These are phyloP conservation scores for Funneliformis caledonium DNA, from an alignment of 371 early-diverging fungal species.

Conservation along the genomic window DNA sequence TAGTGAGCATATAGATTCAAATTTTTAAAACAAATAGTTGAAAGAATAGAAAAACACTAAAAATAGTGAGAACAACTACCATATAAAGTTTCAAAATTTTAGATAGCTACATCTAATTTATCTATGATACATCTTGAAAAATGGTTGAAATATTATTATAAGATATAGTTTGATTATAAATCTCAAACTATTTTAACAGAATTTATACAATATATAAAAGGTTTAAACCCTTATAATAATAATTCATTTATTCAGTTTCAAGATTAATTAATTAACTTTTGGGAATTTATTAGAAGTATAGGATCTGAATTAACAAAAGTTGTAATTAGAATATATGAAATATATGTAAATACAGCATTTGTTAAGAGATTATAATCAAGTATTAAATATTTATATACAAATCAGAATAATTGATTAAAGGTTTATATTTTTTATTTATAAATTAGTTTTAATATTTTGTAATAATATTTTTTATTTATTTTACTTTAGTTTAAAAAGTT, in stretches of 20 bases:
- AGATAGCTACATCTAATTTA: neutral
- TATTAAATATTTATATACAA: neutral
- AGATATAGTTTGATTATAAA: too few species aligned
- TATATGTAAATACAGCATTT: slow-evolving; percentile 4
- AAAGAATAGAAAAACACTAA: neutral
- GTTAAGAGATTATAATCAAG: slow-evolving; percentile 1
- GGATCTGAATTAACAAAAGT: neutral
- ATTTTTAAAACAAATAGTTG: slow-evolving; percentile 2
- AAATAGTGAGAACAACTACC: slow-evolving; percentile 5
- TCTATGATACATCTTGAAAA: neutral
- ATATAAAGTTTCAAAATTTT: neutral
- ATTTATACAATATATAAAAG: too few species aligned
- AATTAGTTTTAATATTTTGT: neutral
- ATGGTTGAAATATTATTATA: too few species aligned
- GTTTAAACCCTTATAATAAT: too few species aligned
- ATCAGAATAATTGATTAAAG: neutral
- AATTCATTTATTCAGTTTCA: slow-evolving; percentile 13
- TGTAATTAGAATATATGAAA: neutral
- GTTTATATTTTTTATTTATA: neutral
- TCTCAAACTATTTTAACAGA: too few species aligned
- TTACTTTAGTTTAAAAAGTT: slow-evolving; percentile 4
- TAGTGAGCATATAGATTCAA: neutral
- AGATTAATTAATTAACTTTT: neutral
- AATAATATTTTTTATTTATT: neutral
- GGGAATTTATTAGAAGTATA: neutral